A percentile compares a stretch with the other conserved stretches of the same genome.
Conservation (phyloP, 164 flowering plant genomes). For the Vitis rupestris region DNA sequence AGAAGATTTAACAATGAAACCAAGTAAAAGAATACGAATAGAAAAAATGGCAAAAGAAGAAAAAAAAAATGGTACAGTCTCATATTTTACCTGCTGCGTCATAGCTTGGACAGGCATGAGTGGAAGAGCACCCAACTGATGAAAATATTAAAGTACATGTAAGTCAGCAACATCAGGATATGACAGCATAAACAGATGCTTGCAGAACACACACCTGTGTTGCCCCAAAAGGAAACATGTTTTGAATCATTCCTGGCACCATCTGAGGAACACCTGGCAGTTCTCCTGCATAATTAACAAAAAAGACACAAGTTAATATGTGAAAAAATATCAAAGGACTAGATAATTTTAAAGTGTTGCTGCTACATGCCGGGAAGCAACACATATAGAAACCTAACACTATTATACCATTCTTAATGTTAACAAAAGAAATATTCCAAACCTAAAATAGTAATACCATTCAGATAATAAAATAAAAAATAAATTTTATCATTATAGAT, state of each 20-base stretch:
- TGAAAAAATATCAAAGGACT: conserved; percentile 3
- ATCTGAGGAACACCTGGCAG: conserved; percentile 40
- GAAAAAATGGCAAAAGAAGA: background rate
- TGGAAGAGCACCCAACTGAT: conserved; percentile 50
- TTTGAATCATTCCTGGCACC: conserved; percentile 51
- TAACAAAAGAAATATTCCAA: conserved; percentile 19
- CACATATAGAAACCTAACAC: conserved; percentile 7
- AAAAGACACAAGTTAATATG: conserved; percentile 9
- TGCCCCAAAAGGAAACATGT: conserved; percentile 51
- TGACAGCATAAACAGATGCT: background rate
- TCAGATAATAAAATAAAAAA: conserved; percentile 34
- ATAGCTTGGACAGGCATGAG: conserved; percentile 69
- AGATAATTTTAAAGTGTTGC: background rate
- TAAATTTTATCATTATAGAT: conserved; percentile 48
- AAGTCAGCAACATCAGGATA: background rate
- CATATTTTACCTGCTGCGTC: conserved; percentile 66
- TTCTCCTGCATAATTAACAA: conserved; percentile 44
- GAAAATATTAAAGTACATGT: conserved; percentile 7
- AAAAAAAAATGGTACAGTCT: background rate
- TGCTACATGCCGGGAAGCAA: background rate
- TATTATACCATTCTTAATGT: conserved; percentile 2
- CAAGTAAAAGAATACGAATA: background rate
- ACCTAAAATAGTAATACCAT: conserved; percentile 28
- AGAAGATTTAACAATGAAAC: background rate
- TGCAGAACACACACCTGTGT: conserved; percentile 41